Evolutionary conservation across 2,329 filamentous ascomycete genomes (phyloP).

Genomic region (Xylariaceae sp.): DNA sequence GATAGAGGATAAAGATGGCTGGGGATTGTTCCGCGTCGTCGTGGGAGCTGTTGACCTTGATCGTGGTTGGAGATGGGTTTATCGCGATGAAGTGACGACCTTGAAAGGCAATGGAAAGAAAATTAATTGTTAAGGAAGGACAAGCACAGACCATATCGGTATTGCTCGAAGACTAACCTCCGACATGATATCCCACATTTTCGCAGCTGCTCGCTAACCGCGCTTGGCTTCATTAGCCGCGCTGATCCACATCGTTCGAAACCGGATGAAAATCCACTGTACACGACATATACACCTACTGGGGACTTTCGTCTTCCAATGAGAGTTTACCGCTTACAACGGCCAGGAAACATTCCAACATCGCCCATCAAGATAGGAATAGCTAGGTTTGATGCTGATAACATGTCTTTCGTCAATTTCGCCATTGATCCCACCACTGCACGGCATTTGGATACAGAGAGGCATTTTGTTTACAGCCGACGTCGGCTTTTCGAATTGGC

Average conservation of each 20-base stretch:
- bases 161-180: too few species aligned
- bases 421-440: slow-evolving; percentile 23
- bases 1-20: background rate
- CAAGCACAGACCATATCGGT: background rate
- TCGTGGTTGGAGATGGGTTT: background rate
- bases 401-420: slow-evolving; percentile 25
- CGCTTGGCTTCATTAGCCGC: background rate
- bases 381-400: slow-evolving; percentile 3
- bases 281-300: too few species aligned
- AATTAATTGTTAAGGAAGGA: slow-evolving; percentile 10
- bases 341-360: background rate
- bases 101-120: slow-evolving; percentile 18
- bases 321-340: too few species aligned
- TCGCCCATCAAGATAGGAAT: background rate
- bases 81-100: slow-evolving; percentile 7
- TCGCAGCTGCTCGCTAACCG: too few species aligned
- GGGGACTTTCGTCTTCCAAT: too few species aligned
- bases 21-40: background rate
- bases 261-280: too few species aligned
- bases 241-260: too few species aligned
- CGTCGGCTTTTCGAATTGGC: slow-evolving; percentile 10
- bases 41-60: background rate
- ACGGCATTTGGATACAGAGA: background rate
- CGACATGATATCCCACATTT: background rate
- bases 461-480: slow-evolving; percentile 10